phyloP scores from a whole-genome alignment of 331 rosid genomes.

The Quercus lobata region DNA sequence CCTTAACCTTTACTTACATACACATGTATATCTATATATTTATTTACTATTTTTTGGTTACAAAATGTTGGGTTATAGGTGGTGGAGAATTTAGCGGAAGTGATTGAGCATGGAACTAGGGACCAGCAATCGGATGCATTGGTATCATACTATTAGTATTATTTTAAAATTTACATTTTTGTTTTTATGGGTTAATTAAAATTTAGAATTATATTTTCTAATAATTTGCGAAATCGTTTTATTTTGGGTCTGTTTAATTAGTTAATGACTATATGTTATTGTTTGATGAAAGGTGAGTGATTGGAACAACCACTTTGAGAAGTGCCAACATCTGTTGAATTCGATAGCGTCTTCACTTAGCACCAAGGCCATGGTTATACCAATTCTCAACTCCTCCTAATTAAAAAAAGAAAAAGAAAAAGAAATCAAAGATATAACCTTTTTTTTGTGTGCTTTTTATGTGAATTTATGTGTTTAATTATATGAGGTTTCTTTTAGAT shows the following conservation, averaged over 20 bases:
- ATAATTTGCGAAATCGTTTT: neutral
- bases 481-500: neutral
- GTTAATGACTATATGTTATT: neutral
- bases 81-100: constrained; percentile 81
- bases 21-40: neutral
- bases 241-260: neutral
- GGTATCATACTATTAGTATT: constrained; percentile 27
- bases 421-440: too few species aligned
- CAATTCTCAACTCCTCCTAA: constrained; percentile 6
- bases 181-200: too few species aligned
- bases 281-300: constrained; percentile 56
- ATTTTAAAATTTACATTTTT: too few species aligned
- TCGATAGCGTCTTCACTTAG: constrained; percentile 74
- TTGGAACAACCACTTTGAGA: constrained; percentile 79
- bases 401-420: neutral
- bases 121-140: constrained; percentile 81
- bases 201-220: neutral
- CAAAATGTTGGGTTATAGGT: constrained; percentile 39
- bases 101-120: constrained; percentile 62
- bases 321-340: constrained; percentile 82
- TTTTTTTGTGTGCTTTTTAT: neutral
- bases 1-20: constrained; percentile 1
- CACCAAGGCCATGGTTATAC: constrained; percentile 77
- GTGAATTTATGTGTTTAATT: neutral
- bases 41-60: neutral